Evolutionary conservation across 106 monocot genomes (phyloP).

Genomic region (Apostasia shenzhenica): DNA sequence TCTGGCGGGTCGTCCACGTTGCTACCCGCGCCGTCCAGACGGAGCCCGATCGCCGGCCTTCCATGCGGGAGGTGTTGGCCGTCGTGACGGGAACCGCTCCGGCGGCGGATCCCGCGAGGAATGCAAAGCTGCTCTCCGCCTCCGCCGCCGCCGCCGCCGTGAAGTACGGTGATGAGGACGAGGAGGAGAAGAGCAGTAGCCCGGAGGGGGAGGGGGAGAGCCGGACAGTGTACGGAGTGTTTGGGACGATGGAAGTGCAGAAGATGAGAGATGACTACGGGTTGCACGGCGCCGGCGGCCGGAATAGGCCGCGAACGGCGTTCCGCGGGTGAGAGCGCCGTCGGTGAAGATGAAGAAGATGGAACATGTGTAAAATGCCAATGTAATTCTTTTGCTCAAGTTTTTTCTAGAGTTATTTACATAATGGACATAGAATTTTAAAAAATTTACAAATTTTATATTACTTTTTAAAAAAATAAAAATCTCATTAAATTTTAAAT

Average conservation of each 20-base stretch:
- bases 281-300: not conserved
- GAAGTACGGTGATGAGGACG: not conserved
- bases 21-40: slow-evolving; percentile 29
- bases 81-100: not conserved
- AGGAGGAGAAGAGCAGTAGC: not conserved
- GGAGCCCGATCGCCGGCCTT: slow-evolving; percentile 30
- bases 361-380: no score
- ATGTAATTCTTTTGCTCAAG: no score
- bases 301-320: not conserved
- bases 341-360: no score
- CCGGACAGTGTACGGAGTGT: slow-evolving; percentile 18
- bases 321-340: not conserved
- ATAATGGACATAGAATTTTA: no score
- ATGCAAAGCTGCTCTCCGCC: slow-evolving; percentile 5
- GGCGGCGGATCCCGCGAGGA: not conserved
- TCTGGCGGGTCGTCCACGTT: slow-evolving; percentile 20
- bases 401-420: no score
- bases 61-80: slow-evolving; percentile 23
- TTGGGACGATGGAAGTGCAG: slow-evolving; percentile 26
- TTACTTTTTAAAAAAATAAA: no score
- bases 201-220: not conserved
- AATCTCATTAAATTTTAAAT: no score
- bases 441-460: no score
- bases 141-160: not conserved
- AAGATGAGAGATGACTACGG: slow-evolving; percentile 20